Evolutionary conservation across 2,329 filamentous ascomycete species (phyloP), one percentile per base, ranked within the genome.

Genomic region (Plectosphaerella plurivora): DNA sequence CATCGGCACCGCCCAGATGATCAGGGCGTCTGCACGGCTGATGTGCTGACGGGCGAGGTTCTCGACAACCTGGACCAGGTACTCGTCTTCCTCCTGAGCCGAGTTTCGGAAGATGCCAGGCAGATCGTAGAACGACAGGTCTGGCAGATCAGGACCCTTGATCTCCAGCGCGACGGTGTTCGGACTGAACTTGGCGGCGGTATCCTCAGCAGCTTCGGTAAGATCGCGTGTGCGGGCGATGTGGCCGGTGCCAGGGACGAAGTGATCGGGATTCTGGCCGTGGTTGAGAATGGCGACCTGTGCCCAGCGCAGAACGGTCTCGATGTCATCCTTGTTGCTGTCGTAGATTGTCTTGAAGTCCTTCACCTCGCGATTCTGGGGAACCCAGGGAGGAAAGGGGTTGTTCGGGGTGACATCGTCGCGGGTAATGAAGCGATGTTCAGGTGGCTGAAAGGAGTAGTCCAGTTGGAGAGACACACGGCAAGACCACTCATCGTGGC

Each of bases 101-200:
- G 86, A 79, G 8, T 86, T 86, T 18, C 84, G 83, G 55, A 96
- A 93, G 0, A 95, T 83, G 0, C 91, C 91, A 0, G 91, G 91
- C 1, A 96, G 76, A 55, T 96, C 91, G 55, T 89, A 93, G 60
- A 96, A 95, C 0, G 87, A 90, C 0, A 96, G 65, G 6, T 89
- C 84, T 0, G 89, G 86, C 0, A 93, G 76, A 0, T 75, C 77
- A 0, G 88, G 87, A 0, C 86, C 87, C 0, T 83, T 83, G 24
- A 96, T 91, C 50, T 91, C 82, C 0, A 96, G 73, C 0, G 85
- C 80, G 0, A 96, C 85, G 0, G 91, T 78, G 57, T 96, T 96
- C 0, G 91, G 91, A 0, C 87, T 91, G 58, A 95, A 95, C 9
- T 88, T 84, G 0, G 86, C 83, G 5, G 81, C 68, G 0, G 77